Conservation (phyloP, 2,329 filamentous ascomycete genomes). For the Cyphellophora attinorum region DNA sequence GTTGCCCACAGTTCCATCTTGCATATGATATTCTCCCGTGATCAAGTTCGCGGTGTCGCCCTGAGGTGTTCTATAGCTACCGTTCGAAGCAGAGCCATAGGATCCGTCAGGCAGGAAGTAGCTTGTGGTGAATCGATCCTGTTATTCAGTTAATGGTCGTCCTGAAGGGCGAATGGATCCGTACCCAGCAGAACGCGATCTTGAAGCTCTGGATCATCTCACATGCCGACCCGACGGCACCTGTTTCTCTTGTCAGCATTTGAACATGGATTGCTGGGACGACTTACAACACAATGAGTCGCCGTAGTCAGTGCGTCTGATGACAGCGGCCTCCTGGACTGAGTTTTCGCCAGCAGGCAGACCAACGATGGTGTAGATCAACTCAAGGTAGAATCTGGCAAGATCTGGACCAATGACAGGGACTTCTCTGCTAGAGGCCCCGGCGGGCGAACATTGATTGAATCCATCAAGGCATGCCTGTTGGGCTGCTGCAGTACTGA, state of each 20-base stretch:
- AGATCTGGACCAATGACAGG: conserved; percentile 23
- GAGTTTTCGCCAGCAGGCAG: conserved; percentile 1
- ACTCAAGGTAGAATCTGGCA: conserved; percentile 21
- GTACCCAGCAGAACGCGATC: conserved; percentile 39
- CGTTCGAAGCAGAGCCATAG: conserved; percentile 35
- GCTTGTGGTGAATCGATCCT: conserved; percentile 43
- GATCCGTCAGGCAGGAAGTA: conserved; percentile 38
- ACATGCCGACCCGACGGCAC: conserved; percentile 28
- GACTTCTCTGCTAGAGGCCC: conserved; percentile 17
- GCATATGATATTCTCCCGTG: conserved; percentile 33
- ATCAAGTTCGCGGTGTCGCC: conserved; percentile 34
- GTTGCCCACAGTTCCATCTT: conserved; percentile 30
- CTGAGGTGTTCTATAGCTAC: conserved; percentile 29
- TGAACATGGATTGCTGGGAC: neutral
- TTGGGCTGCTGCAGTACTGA: neutral
- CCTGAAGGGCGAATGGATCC: neutral
- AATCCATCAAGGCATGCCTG: conserved; percentile 20
- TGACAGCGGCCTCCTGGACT: neutral
- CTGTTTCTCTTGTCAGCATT: conserved; percentile 7
- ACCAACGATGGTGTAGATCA: conserved; percentile 19
- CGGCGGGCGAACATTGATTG: conserved; percentile 22
- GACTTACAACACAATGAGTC: conserved; percentile 2
- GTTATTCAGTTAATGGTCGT: neutral
- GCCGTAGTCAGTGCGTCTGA: neutral
- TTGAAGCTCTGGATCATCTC: conserved; percentile 30